Evolutionary conservation across 2,329 filamentous ascomycete species (phyloP).

Genomic region (Aspergillus ruber): DNA sequence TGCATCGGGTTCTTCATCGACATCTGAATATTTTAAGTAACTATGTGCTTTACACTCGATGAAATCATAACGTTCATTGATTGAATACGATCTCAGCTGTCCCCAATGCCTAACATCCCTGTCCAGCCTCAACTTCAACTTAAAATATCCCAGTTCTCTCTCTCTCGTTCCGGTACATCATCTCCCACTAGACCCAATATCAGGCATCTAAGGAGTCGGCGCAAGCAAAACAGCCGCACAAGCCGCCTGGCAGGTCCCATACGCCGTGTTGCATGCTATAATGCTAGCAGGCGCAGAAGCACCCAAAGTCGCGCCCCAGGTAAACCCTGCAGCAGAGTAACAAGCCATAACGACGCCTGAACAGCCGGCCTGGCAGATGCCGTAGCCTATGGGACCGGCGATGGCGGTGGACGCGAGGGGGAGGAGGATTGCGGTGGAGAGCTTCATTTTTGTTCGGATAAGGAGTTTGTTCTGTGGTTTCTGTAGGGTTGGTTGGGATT

Average conservation of each 20-base stretch:
- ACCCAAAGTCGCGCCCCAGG: slow-evolving; percentile 36
- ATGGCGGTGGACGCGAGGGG: neutral
- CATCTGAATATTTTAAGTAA: no score
- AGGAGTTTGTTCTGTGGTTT: no score
- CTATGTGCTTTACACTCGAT: no score
- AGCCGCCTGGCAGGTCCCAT: slow-evolving; percentile 41
- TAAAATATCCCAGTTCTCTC: no score
- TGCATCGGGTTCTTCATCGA: no score
- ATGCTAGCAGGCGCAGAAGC: slow-evolving; percentile 36
- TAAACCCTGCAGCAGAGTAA: slow-evolving; percentile 40
- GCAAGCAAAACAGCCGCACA: slow-evolving; percentile 33
- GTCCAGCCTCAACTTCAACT: neutral
- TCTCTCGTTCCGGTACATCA: no score
- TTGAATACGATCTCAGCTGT: neutral
- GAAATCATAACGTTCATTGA: no score
- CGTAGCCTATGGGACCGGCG: slow-evolving; percentile 29
- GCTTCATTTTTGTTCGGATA: no score
- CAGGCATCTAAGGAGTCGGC: slow-evolving; percentile 25
- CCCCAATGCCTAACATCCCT: no score
- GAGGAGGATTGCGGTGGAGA: no score
- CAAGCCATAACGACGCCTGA: slow-evolving; percentile 41
- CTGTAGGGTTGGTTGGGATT: no score
- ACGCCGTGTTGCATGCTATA: slow-evolving; percentile 41
- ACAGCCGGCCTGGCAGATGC: slow-evolving; percentile 45
- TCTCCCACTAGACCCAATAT: neutral